Percentiles rank a stretch among this genome's conserved stretches.
phyloP scores from a whole-genome alignment of 345 rosid species.

The Salix dunnii region DNA sequence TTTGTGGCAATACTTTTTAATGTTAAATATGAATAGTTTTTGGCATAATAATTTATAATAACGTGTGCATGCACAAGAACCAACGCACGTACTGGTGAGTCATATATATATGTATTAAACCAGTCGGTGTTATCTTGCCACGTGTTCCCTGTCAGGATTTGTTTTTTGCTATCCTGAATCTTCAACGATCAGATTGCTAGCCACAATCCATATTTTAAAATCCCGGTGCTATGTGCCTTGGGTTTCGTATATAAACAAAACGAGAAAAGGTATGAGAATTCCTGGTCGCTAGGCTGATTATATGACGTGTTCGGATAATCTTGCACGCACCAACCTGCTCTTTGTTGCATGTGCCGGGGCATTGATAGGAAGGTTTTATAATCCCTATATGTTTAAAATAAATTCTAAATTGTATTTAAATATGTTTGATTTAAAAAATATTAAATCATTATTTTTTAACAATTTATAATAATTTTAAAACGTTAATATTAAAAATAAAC shows the following conservation, averaged over 20 bases:
- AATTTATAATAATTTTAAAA: too few species aligned
- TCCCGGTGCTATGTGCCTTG: neutral
- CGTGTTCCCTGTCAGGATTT: neutral
- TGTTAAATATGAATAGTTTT: too few species aligned
- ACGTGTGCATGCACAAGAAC: too few species aligned
- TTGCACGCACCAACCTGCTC: neutral
- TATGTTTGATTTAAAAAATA: too few species aligned
- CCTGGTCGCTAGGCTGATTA: neutral
- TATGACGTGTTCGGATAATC: neutral
- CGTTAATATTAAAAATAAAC: too few species aligned
- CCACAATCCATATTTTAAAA: neutral
- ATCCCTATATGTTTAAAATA: too few species aligned
- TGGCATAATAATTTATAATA: too few species aligned
- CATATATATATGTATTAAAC: neutral
- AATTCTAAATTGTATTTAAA: too few species aligned
- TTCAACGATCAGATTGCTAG: neutral
- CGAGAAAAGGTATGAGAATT: neutral
- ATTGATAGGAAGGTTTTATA: neutral
- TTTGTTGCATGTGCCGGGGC: neutral
- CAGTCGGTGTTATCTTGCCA: slow-evolving; percentile 24
- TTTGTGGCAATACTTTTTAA: too few species aligned
- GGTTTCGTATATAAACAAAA: neutral
- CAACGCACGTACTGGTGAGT: slow-evolving; percentile 24
- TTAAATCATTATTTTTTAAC: too few species aligned
- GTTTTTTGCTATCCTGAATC: too few species aligned